Base-by-base conservation (phyloP, 2,329 filamentous ascomycete genomes). In the Ilyonectria destructans region DNA sequence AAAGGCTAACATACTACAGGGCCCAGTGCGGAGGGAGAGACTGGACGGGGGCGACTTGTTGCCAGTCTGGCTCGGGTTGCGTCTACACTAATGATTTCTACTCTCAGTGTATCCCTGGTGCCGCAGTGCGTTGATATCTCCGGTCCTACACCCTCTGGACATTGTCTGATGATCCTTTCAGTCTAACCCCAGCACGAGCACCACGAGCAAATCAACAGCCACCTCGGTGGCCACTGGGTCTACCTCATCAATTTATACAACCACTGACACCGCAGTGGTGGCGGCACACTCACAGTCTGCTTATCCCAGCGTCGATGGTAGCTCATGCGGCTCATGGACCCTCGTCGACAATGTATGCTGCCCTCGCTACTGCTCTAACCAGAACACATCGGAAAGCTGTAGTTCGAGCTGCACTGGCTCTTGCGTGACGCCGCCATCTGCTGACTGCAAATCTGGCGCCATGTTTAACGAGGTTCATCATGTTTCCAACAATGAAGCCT, bases 281-380 rank as follows among this genome's bases (percentile, higher is more conserved):
- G 58, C 49, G 8, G 5, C 49, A 2, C 58, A 62, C n/a, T 62
- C 58, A 6, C 58, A 62, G 26, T 62, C 58, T 55, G 58, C 49
- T 46, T 62, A 62, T 46, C 58, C 58, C 4, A 62, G 29, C 12
- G 58, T 62, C n/a, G 49, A 33, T 62, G 58, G 26, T 4, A 62
- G 58, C n/a, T 45, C 58, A 46, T 62, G 58, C 17, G 58, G 58
- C 26, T 17, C 58, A n/a, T 62, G 58, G 58, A 26, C 58, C 7
- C 58, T 62, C n/a, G 58, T 62, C 13, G 58, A 62, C 37, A 62
- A 62, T 31, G 58, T 55, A n/a, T 62, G 58, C 15, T 62, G 58
- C 21, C 58, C 58, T 29, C n/a, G 5, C 4, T 62, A 62, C 37
- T 62, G 58, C 26, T 62, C 58, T 8, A 62, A 62, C 17, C 58